A percentile compares a stretch with the other conserved stretches of the same genome.
phyloP scores from a whole-genome alignment of 208 protist genomes.

The Leptomonas pyrrhocoris region DNA sequence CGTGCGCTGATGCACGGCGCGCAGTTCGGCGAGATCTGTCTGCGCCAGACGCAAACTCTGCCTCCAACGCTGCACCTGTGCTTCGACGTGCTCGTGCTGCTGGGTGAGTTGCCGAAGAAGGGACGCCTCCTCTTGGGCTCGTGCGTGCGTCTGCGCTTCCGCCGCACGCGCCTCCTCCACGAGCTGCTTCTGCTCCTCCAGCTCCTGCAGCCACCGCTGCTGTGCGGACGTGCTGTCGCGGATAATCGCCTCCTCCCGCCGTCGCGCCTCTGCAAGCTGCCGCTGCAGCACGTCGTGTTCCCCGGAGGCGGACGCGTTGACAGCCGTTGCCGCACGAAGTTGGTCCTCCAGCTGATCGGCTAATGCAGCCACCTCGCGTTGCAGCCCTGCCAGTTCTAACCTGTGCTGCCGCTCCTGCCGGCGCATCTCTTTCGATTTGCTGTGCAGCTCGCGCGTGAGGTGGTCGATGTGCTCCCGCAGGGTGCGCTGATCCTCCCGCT shows the following conservation, averaged over 20 bases:
- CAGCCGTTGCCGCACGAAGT: slow-evolving; percentile 7
- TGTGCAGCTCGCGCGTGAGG: slow-evolving; percentile 40
- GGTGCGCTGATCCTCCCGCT: slow-evolving; percentile 31
- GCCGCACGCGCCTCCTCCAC: slow-evolving; percentile 13
- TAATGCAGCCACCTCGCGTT: slow-evolving; percentile 48
- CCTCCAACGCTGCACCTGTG: slow-evolving; percentile 16
- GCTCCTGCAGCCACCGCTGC: slow-evolving; percentile 25
- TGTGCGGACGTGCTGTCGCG: slow-evolving; percentile 14
- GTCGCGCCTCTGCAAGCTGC: slow-evolving; percentile 13
- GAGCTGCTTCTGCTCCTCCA: slow-evolving; percentile 29
- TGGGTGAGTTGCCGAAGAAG: background rate
- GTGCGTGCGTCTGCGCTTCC: background rate
- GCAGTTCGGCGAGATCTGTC: slow-evolving; percentile 24
- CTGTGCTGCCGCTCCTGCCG: slow-evolving; percentile 41
- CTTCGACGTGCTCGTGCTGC: slow-evolving; percentile 22
- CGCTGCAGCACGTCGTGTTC: slow-evolving; percentile 11
- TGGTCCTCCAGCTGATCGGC: slow-evolving; percentile 45
- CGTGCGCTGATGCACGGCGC: slow-evolving; percentile 30
- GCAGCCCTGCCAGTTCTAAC: slow-evolving; percentile 39
- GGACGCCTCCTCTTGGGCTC: slow-evolving; percentile 5
- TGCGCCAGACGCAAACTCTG: slow-evolving; percentile 16
- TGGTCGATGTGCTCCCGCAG: slow-evolving; percentile 47
- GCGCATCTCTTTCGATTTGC: slow-evolving; percentile 14
- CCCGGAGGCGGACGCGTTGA: background rate
- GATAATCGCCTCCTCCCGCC: slow-evolving; percentile 11